Percentiles rank a stretch among this genome's conserved stretches.
phyloP scores from a whole-genome alignment of 495 filamentous ascomycete species.

The Pseudoneurospora amorphoporcata region DNA sequence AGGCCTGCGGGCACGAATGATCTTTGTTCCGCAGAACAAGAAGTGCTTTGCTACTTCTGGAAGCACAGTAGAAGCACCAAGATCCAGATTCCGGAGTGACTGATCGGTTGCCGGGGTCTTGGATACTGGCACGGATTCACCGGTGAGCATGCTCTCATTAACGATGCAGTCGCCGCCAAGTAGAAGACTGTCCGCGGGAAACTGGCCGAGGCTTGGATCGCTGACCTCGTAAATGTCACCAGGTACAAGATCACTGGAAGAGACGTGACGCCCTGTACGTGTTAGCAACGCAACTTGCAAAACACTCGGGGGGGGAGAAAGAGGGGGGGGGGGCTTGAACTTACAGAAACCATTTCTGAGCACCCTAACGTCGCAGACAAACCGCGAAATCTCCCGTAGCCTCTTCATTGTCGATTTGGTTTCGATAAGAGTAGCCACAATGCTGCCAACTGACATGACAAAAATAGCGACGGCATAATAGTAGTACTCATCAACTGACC shows the following conservation, averaged over 20 bases:
- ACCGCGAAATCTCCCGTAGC: conserved; percentile 82
- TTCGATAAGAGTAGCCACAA: conserved; percentile 79
- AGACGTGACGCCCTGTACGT: conserved; percentile 64
- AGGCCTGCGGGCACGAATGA: conserved; percentile 80
- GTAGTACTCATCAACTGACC: conserved; percentile 93
- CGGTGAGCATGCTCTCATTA: conserved; percentile 99
- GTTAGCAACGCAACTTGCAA: conserved; percentile 16
- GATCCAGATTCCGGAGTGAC: conserved; percentile 59
- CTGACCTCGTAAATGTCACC: conserved; percentile 97
- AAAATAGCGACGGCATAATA: conserved; percentile 97
- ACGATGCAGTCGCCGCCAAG: conserved; percentile 95
- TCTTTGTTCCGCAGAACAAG: conserved; percentile 89
- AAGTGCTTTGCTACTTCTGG: conserved; percentile 78
- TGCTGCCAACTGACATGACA: conserved; percentile 85
- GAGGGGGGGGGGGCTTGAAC: conserved; percentile 25
- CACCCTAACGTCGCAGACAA: conserved; percentile 90
- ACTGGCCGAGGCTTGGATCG: conserved; percentile 85
- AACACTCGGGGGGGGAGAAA: conserved; percentile 1
- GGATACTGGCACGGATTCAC: conserved; percentile 93
- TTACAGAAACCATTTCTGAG: conserved; percentile 89
- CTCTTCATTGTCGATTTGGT: conserved; percentile 89
- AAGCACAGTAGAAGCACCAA: conserved; percentile 66
- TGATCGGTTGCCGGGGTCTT: conserved; percentile 83
- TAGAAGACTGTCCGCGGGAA: conserved; percentile 88
- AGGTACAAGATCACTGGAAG: conserved; percentile 81